Base-by-base conservation (phyloP, 371 early-diverging fungal genomes). In the Thermomucor indicae-seudaticae region DNA sequence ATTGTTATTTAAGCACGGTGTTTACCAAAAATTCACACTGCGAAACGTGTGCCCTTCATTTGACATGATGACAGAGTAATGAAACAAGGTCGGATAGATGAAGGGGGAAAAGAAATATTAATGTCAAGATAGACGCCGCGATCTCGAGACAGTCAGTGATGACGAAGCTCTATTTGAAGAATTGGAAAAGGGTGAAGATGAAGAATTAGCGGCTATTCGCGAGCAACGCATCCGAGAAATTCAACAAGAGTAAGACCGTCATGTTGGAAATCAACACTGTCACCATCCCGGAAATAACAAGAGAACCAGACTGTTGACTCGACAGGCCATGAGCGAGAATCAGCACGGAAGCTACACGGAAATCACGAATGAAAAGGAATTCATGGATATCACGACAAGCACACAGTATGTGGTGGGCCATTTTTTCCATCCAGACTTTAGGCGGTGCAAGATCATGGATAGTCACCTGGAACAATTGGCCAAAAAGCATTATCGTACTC, bases 361-460 rank as follows among this genome's bases (percentile, higher is more conserved):
- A 30, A 76, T 95, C 30, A 51, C 57, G 16, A 77, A 74, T 8
- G 98, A 97, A 59, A 95, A 94, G 69, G 92, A 91, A 17, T 73
- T 95, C 47, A 81, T 97, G 67, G 76, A 85, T 35, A 80, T 90
- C 25, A 89, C 93, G 6, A 89, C 93, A 25, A 74, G 69, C 17
- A 77, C 81, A n/a, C 81, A 85, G 43, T 71, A 81, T 35, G 81
- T 81, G 25, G 89, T 92, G 4, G 86, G 92, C 6, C 95, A 96
- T 57, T 98, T 98, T 58, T 90, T 74, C 42, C 96, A 94, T 59
- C 77, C 84, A 43, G 93, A 95, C 53, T 98, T 97, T 70, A 80
- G 92, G 53, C 80, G 94, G 37, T 97, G 98, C 60, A 83, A 90
- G 62, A 91, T 96, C 41, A 85, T 98, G 72, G 95, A 97, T 68